Base-by-base conservation (phyloP, 805 yeast genomes). In the Barnettozyma sucrosica region DNA sequence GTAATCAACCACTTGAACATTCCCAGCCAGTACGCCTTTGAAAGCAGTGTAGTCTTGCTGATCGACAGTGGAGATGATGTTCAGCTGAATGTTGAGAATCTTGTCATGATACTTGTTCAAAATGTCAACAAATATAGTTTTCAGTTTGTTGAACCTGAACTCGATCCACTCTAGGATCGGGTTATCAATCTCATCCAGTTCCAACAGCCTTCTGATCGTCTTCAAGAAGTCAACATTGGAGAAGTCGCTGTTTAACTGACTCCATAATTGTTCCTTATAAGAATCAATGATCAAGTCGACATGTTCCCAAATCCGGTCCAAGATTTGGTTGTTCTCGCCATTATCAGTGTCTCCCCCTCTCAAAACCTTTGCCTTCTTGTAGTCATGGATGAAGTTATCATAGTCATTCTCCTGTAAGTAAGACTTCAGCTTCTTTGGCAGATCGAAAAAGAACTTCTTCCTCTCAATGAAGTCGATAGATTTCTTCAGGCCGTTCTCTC, bases 101-200 rank as follows among this genome's bases (percentile, higher is more conserved):
- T 73, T 69, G 14, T 61, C 64, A 32, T 68, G 59, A 50, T 71
- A 68, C 43, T 71, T 72, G 18, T 64, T 64, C 24, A 75, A 74
- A 4, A 68, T 68, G 19, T 72, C 70, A 20, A 66, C 65, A 26
- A 79, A 63, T 44, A 66, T 64, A 2, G 57, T 52, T 7, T 65
- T 61, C 49, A 79, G 69, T 18, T 60, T 61, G 21, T 67, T 66
- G 41, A 72, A 70, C 55, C 76, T 83, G 18, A 75, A 64, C 37
- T 73, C 67, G 25, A 85, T 72, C 80, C 89, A 85, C 45, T 75
- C 79, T 20, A 72, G 60, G 6, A 84, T 76, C 5, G 92, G 92
- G 58, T 80, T 83, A 47, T 78, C 81, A 41, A 69, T 74, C 2
- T 76, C 73, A n/a, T 81, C 84, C 30, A 85, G 66, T 51, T 83